These are phyloP conservation scores for Dactylellina leptospora DNA, from an alignment of 2,329 filamentous ascomycete genomes.

Conservation along the genomic window DNA sequence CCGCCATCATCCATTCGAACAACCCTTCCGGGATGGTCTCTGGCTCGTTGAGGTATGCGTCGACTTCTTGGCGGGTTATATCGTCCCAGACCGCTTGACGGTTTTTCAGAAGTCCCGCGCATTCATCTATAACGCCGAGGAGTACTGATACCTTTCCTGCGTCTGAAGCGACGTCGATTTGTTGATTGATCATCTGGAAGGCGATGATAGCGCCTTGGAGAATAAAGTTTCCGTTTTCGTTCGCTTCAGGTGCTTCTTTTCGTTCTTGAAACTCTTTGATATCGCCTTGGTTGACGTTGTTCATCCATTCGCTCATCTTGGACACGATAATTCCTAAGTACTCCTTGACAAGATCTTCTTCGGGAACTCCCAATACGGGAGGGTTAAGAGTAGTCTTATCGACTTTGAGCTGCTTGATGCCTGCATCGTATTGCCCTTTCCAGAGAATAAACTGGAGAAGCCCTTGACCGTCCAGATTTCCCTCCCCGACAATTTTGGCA, in stretches of 20 bases:
- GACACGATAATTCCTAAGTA: conserved; percentile 95
- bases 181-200: conserved; percentile 97
- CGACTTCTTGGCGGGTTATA: conserved; percentile 85
- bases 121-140: conserved; percentile 93
- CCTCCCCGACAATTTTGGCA: conserved; percentile 80
- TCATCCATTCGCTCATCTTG: conserved; percentile 97
- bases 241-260: conserved; percentile 59
- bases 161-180: conserved; percentile 82
- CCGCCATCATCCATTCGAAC: conserved; percentile 90
- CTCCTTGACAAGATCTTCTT: conserved; percentile 87
- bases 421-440: conserved; percentile 94
- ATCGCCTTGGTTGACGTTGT: conserved; percentile 86
- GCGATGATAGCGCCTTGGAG: conserved; percentile 63
- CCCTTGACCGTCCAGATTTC: conserved; percentile 82
- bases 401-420: conserved; percentile 91
- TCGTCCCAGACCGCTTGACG: conserved; percentile 87
- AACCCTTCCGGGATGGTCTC: conserved; percentile 57
- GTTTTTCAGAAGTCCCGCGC: conserved; percentile 84
- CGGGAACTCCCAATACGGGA: conserved; percentile 88
- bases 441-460: conserved; percentile 93
- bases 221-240: conserved; percentile 56
- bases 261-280: conserved; percentile 81
- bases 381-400: conserved; percentile 78
- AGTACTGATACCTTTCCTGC: conserved; percentile 88
- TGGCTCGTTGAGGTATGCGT: conserved; percentile 70